phyloP scores from a whole-genome alignment of 257 asterid genomes.

The Linderniella brevidens region DNA sequence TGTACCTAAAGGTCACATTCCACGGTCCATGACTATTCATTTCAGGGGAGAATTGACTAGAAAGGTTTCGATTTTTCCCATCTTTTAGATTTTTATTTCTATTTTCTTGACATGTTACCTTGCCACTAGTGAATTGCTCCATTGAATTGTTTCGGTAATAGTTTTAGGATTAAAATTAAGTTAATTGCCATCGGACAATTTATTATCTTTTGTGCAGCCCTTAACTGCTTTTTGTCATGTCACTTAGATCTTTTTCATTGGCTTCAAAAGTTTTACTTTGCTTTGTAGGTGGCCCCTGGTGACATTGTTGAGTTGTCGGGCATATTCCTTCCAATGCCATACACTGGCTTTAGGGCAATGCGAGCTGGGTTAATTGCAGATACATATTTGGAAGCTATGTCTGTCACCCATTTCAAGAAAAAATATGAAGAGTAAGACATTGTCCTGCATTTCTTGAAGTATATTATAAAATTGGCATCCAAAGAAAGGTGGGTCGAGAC shows the following conservation, averaged over 20 bases:
- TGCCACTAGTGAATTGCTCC: too few species aligned
- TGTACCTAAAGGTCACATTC: constrained; percentile 97
- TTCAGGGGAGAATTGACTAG: constrained; percentile 93
- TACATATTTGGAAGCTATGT: constrained; percentile 96
- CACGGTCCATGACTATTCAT: constrained; percentile 88
- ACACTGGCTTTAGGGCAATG: constrained; percentile 95
- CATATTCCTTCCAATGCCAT: constrained; percentile 90
- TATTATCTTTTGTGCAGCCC: too few species aligned
- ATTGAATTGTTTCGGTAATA: too few species aligned
- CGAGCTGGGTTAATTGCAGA: constrained; percentile 98
- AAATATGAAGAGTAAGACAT: constrained; percentile 83
- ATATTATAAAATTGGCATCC: too few species aligned
- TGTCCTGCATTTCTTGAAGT: not conserved
- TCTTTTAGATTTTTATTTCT: not conserved
- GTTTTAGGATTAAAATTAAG: too few species aligned
- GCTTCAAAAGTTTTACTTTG: constrained; percentile 1
- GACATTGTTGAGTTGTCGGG: constrained; percentile 92
- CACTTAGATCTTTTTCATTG: too few species aligned
- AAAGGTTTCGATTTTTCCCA: constrained; percentile 36
- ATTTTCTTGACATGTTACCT: not conserved
- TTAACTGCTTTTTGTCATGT: too few species aligned
- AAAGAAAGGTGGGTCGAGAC: too few species aligned
- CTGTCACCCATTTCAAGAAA: constrained; percentile 77
- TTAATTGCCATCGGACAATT: too few species aligned
- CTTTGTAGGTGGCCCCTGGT: constrained; percentile 79